phyloP scores from a whole-genome alignment of 768 basidiomycete genomes.

The Mycena olivaceomarginata region DNA sequence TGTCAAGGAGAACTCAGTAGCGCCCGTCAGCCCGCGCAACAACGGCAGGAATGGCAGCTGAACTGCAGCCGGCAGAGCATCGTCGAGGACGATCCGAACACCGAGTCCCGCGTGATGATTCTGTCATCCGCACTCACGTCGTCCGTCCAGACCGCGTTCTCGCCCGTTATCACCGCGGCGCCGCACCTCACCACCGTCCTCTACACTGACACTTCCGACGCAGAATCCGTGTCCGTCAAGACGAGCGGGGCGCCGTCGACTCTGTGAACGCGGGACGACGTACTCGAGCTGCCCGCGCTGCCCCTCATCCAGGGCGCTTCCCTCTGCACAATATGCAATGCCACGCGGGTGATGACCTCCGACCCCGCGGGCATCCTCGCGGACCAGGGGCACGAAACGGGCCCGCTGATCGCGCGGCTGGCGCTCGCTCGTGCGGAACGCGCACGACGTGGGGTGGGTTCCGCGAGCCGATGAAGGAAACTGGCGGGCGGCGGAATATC shows the following conservation, averaged over 20 bases:
- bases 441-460: slow-evolving; percentile 79
- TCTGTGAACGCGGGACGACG: slow-evolving; percentile 52
- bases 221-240: slow-evolving; percentile 43
- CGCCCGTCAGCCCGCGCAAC: slow-evolving; percentile 28
- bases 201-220: slow-evolving; percentile 46
- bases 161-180: slow-evolving; percentile 60
- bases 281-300: slow-evolving; percentile 42
- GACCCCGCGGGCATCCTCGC: slow-evolving; percentile 85
- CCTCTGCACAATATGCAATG: slow-evolving; percentile 85
- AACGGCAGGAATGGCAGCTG: slow-evolving; percentile 47
- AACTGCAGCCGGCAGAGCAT: slow-evolving; percentile 53
- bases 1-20: not conserved
- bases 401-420: slow-evolving; percentile 74
- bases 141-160: slow-evolving; percentile 62
- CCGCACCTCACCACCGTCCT: slow-evolving; percentile 66
- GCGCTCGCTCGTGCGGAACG: slow-evolving; percentile 81
- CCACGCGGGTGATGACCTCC: slow-evolving; percentile 91
- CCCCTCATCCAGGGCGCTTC: slow-evolving; percentile 75
- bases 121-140: slow-evolving; percentile 58
- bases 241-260: slow-evolving; percentile 35
- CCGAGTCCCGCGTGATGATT: slow-evolving; percentile 53
- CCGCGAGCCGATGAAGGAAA: slow-evolving; percentile 70
- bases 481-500: slow-evolving; percentile 61
- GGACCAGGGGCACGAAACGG: slow-evolving; percentile 80
- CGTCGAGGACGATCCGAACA: slow-evolving; percentile 48